Base-by-base conservation (phyloP, 2,329 filamentous ascomycete genomes). In the Trichoderma sp. region DNA sequence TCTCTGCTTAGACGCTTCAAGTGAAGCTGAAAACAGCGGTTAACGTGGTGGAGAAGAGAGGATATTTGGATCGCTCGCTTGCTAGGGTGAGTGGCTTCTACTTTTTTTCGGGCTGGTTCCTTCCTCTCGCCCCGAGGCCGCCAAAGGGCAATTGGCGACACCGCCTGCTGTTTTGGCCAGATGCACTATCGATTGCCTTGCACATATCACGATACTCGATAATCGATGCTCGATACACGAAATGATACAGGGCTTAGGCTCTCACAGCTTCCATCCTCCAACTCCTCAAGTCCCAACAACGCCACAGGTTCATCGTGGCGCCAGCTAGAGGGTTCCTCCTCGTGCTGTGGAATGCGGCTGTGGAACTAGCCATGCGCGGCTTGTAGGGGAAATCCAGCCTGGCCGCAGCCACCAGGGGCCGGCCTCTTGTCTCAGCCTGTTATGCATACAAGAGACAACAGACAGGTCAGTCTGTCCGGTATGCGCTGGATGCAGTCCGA, bases 111-210 rank as follows among this genome's bases (percentile, higher is more conserved):
- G 26, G 18, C 2, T 65, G 1, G 26, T 54, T 46, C n/a, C 26
- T 28, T 28, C 26, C 39, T 46, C 39, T n/a, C 26, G n/a, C 52
- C 37, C 54, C 56, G 56, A 59, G n/a, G 56, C 24, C n/a, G 56
- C 56, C 56, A 34, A 59, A 14, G 16, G 54, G 26, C 24, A n/a
- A n/a, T 34, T 54, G 34, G 37, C 56, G 56, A 59, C 26, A 59
- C 64, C 64, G 64, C 64, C 64, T 66, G 54, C 64, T 68, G 46
- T 21, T 67, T 60, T 60, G 34, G 63, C 52, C 26, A 56, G 16
- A 16, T 52, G 49, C 21, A 39, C 51, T 55, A 55, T 55, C 52
- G 52, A 55, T 55, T 30, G 52, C 16, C 28, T 21, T 26, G 32
- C 30, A 28, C 39, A 34, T 32, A 24, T 26, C 32, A 21, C 3